Percentiles rank a stretch among this genome's conserved stretches.
phyloP scores from a whole-genome alignment of 1,284 basidiomycete species.

The Papiliotrema fonsecae region DNA sequence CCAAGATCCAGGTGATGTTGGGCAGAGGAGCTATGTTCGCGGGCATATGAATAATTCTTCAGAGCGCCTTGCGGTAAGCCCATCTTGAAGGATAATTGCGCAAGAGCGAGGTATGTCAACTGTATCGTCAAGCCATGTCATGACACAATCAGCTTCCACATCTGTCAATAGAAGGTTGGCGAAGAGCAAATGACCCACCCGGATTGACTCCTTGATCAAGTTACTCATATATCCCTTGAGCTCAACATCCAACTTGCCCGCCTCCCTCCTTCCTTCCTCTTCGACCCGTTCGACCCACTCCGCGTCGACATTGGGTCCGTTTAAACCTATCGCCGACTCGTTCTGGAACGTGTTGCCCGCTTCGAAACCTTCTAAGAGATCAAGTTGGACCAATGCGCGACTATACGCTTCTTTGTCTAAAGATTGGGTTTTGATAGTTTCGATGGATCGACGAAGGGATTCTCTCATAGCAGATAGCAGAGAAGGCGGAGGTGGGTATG shows the following conservation, averaged over 20 bases:
- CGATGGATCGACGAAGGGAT: background rate
- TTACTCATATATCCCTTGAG: conserved; percentile 42
- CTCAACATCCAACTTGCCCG: conserved; percentile 33
- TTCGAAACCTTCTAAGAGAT: background rate
- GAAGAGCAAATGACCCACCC: conserved; percentile 22
- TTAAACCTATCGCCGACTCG: conserved; percentile 12
- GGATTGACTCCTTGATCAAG: conserved; percentile 44
- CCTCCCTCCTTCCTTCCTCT: conserved; percentile 26
- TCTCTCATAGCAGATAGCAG: background rate
- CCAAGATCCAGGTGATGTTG: conserved; percentile 39
- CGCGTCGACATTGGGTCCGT: conserved; percentile 20
- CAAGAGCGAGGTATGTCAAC: conserved; percentile 42
- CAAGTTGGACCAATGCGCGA: background rate
- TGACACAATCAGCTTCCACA: background rate
- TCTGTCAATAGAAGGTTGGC: background rate
- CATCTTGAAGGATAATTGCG: conserved; percentile 29
- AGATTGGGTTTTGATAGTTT: background rate
- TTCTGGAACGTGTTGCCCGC: background rate
- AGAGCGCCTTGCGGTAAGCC: conserved; percentile 25
- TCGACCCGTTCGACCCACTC: conserved; percentile 27
- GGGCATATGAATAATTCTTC: conserved; percentile 23
- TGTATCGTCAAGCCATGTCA: conserved; percentile 8
- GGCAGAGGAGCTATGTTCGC: conserved; percentile 34
- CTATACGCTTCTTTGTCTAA: background rate
- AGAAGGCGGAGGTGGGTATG: background rate